Conservation (phyloP, 2,329 filamentous ascomycete species). For the Volutella citrinella region DNA sequence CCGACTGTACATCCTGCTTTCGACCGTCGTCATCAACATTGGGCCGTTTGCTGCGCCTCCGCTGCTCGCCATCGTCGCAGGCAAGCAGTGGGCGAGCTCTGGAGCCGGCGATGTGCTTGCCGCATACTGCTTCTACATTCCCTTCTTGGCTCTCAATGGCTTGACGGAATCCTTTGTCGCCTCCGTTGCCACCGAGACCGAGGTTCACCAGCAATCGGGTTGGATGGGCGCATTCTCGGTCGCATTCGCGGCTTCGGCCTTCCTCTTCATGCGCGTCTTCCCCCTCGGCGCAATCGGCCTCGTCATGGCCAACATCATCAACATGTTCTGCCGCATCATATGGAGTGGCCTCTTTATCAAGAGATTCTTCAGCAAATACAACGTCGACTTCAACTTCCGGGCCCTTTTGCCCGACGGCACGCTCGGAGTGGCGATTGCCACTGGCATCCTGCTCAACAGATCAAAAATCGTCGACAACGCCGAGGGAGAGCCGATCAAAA, state of each 20-base stretch:
- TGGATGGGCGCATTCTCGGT: slow-evolving; percentile 84
- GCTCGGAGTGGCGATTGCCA: slow-evolving; percentile 25
- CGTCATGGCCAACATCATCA: slow-evolving; percentile 83
- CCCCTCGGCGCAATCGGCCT: slow-evolving; percentile 74
- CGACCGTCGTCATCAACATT: slow-evolving; percentile 63
- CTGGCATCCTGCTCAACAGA: slow-evolving; percentile 23
- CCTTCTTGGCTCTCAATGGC: slow-evolving; percentile 87
- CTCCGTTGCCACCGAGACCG: slow-evolving; percentile 71
- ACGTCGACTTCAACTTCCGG: slow-evolving; percentile 27
- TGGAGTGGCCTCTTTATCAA: slow-evolving; percentile 78
- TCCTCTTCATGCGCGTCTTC: slow-evolving; percentile 67
- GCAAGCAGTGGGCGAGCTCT: slow-evolving; percentile 69
- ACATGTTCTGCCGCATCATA: slow-evolving; percentile 79
- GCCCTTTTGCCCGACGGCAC: slow-evolving; percentile 27
- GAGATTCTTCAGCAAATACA: slow-evolving; percentile 54
- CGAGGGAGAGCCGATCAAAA: slow-evolving; percentile 26
- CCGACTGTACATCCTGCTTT: slow-evolving; percentile 70
- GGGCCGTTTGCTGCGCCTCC: slow-evolving; percentile 74
- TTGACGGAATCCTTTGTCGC: slow-evolving; percentile 91
- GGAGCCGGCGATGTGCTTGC: slow-evolving; percentile 73
- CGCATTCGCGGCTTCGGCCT: slow-evolving; percentile 72
- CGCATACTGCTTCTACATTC: slow-evolving; percentile 88
- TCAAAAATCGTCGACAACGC: slow-evolving; percentile 22
- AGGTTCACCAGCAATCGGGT: slow-evolving; percentile 73
- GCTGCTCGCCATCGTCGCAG: slow-evolving; percentile 72